Conservation (phyloP, 2,329 filamentous ascomycete species). For the Volutella citrinella region DNA sequence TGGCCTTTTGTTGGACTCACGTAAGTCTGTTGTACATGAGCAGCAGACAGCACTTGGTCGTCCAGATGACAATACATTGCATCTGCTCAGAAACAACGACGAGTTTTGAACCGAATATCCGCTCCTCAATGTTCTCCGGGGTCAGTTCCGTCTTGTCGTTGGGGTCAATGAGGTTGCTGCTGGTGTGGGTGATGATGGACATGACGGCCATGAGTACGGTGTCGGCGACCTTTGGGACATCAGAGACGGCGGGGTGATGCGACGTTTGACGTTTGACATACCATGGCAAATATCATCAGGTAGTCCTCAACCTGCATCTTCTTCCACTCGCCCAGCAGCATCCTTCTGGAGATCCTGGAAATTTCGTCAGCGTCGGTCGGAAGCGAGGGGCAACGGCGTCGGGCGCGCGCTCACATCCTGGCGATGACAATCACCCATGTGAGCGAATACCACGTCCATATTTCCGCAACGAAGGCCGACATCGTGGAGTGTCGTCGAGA, state of each 20-base stretch:
- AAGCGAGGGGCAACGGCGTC: background rate
- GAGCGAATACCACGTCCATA: constrained; percentile 42
- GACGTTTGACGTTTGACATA: constrained; percentile 35
- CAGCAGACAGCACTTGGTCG: constrained; percentile 50
- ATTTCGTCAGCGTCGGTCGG: background rate
- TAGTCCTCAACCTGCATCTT: constrained; percentile 52
- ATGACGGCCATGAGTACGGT: constrained; percentile 20
- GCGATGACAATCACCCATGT: constrained; percentile 31
- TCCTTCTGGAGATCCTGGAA: constrained; percentile 35
- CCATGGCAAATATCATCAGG: constrained; percentile 49
- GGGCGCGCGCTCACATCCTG: background rate
- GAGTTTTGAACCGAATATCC: constrained; percentile 55
- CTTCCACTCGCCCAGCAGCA: constrained; percentile 40
- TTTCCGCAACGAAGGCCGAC: constrained; percentile 30
- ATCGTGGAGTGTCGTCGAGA: constrained; percentile 10
- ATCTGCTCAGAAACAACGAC: constrained; percentile 59
- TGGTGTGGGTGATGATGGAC: constrained; percentile 32
- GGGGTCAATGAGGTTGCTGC: constrained; percentile 55
- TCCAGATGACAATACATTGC: constrained; percentile 57
- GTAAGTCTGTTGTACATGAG: constrained; percentile 53
- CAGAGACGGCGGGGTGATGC: background rate
- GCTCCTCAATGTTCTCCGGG: constrained; percentile 36
- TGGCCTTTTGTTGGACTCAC: too few species aligned
- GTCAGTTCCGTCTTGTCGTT: constrained; percentile 45
- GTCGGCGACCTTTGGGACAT: background rate